Conservation (phyloP, 1,284 basidiomycete genomes). For the Farysia itapuensis region DNA sequence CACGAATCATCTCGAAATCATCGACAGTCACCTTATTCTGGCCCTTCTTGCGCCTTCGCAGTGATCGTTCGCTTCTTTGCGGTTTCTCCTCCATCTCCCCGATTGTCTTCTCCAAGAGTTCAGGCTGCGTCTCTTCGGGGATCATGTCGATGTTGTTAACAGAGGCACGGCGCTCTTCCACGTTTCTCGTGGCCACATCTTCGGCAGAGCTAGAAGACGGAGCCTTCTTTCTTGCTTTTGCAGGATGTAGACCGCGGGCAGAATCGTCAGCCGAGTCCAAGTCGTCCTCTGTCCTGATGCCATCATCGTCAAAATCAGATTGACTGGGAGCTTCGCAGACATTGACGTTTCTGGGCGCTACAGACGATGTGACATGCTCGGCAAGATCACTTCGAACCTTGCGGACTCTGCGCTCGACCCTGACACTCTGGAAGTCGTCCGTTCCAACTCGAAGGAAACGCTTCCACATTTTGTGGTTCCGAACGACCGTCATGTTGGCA, state of each 20-base stretch:
- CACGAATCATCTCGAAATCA: conserved; percentile 64
- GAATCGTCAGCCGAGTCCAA: conserved; percentile 36
- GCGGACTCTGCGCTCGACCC: conserved; percentile 82
- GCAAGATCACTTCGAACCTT: conserved; percentile 73
- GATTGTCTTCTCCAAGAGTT: conserved; percentile 11
- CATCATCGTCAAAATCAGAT: conserved; percentile 46
- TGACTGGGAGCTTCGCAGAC: conserved; percentile 40
- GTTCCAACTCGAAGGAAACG: conserved; percentile 80
- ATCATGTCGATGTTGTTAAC: conserved; percentile 42
- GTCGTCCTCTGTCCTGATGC: conserved; percentile 40
- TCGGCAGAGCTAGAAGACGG: conserved; percentile 9
- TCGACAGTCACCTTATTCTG: conserved; percentile 64
- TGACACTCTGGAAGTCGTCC: conserved; percentile 80
- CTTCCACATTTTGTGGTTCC: conserved; percentile 74
- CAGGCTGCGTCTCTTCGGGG: conserved; percentile 34
- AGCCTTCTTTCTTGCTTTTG: conserved; percentile 8
- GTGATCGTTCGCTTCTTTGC: no score
- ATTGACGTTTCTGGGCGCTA: conserved; percentile 47
- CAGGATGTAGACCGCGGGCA: conserved; percentile 7
- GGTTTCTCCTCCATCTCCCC: conserved; percentile 1
- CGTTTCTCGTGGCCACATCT: conserved; percentile 10
- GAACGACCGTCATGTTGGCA: conserved; percentile 69
- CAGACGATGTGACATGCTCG: conserved; percentile 35
- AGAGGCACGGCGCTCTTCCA: conserved; percentile 31
- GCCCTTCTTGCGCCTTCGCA: conserved; percentile 16